These are phyloP conservation scores for Saraca asoca DNA, from an alignment of 331 rosid genomes.

Conservation along the genomic window DNA sequence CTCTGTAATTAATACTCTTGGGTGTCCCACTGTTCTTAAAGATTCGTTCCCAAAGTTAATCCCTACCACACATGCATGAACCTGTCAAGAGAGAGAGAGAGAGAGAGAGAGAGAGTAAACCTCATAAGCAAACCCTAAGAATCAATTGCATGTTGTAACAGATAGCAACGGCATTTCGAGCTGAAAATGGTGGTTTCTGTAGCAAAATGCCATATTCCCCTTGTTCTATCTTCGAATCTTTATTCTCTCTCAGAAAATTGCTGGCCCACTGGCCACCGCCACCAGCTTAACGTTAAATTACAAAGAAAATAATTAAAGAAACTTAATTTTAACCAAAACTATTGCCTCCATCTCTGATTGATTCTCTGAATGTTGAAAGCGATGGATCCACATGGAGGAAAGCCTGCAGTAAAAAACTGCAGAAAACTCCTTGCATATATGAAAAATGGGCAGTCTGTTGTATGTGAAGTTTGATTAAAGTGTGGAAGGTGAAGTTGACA, in stretches of 20 bases:
- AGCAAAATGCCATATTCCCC: constrained; percentile 45
- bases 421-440: constrained; percentile 29
- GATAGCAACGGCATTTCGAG: constrained; percentile 11
- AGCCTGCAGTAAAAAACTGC: constrained; percentile 34
- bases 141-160: too few species aligned
- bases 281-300: constrained; percentile 13
- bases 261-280: constrained; percentile 26
- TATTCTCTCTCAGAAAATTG: constrained; percentile 10
- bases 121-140: too few species aligned
- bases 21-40: too few species aligned
- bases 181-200: constrained; percentile 16
- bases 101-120: too few species aligned
- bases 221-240: neutral
- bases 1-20: too few species aligned
- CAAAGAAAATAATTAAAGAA: neutral
- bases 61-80: too few species aligned
- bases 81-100: too few species aligned
- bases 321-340: constrained; percentile 6
- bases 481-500: constrained; percentile 45
- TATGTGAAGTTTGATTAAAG: constrained; percentile 4
- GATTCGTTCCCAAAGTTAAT: too few species aligned
- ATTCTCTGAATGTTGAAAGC: constrained; percentile 31
- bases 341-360: constrained; percentile 33
- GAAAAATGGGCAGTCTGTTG: too few species aligned
- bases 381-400: constrained; percentile 30